These are phyloP conservation scores for Aphanomyces euteiches DNA, from an alignment of 352 stramenopile genomes.

Conservation along the genomic window DNA sequence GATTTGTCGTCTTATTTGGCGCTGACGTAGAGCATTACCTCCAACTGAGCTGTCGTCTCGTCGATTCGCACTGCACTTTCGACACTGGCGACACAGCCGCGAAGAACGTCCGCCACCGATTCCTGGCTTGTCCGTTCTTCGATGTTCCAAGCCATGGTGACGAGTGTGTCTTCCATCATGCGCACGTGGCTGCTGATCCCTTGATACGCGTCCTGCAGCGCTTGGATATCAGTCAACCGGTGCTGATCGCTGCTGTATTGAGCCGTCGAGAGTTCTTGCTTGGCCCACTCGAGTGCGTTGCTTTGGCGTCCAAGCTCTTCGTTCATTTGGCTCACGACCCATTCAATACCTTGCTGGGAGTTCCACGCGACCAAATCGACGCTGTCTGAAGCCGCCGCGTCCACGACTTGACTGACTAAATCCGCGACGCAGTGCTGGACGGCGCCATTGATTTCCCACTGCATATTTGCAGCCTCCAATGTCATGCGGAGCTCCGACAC, in stretches of 20 bases:
- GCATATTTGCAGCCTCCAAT: too few species aligned
- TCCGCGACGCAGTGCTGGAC: constrained; percentile 3
- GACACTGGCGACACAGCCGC: background rate
- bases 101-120: constrained; percentile 9
- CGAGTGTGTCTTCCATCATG: constrained; percentile 17
- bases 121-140: constrained; percentile 20
- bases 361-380: background rate
- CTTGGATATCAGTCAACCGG: background rate
- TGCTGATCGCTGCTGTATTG: background rate
- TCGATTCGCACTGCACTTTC: background rate
- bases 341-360: constrained; percentile 5
- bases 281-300: background rate
- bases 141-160: constrained; percentile 30
- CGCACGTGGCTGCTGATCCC: background rate
- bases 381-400: background rate
- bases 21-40: constrained; percentile 15
- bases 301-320: background rate
- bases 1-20: background rate
- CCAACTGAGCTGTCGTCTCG: background rate
- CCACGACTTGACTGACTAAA: constrained; percentile 11
- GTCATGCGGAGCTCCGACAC: too few species aligned
- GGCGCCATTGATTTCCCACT: background rate
- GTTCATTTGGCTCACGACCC: background rate
- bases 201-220: background rate
- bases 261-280: background rate